Conservation (phyloP, 2,329 filamentous ascomycete species). For the Aureobasidium lini region DNA sequence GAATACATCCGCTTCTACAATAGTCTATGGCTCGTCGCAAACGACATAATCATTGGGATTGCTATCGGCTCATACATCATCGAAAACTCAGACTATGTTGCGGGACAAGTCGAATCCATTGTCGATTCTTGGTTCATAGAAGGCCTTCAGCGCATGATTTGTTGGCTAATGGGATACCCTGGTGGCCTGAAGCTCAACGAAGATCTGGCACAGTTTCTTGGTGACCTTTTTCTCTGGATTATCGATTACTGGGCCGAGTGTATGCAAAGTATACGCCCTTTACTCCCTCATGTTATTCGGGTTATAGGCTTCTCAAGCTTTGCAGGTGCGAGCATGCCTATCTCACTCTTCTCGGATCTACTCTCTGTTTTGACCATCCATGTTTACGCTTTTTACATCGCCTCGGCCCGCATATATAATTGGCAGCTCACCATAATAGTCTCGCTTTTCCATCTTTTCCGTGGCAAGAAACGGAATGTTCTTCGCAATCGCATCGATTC, state of each 20-base stretch:
- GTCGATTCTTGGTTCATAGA: conserved; percentile 79
- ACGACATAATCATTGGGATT: conserved; percentile 97
- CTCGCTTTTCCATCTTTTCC: conserved; percentile 96
- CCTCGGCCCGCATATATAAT: conserved; percentile 92
- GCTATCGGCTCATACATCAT: conserved; percentile 94
- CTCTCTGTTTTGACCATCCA: conserved; percentile 87
- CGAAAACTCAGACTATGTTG: conserved; percentile 82
- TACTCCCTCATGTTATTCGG: conserved; percentile 79
- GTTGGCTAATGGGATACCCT: conserved; percentile 93
- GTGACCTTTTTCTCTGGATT: conserved; percentile 94
- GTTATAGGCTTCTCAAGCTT: conserved; percentile 93
- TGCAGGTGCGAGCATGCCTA: conserved; percentile 92
- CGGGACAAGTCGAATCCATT: conserved; percentile 66
- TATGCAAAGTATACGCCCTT: conserved; percentile 68
- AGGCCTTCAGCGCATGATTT: conserved; percentile 79
- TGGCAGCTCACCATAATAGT: conserved; percentile 97
- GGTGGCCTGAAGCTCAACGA: conserved; percentile 92
- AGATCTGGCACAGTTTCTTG: conserved; percentile 86
- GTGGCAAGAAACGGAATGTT: conserved; percentile 95
- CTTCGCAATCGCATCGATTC: conserved; percentile 96
- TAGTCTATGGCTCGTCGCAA: conserved; percentile 94
- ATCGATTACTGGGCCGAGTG: conserved; percentile 94
- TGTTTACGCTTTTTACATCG: conserved; percentile 97
- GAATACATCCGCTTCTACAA: conserved; percentile 99
- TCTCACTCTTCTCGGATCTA: conserved; percentile 89